Conservation (phyloP, 371 early-diverging fungal genomes). For the Mortierella polycephala region DNA sequence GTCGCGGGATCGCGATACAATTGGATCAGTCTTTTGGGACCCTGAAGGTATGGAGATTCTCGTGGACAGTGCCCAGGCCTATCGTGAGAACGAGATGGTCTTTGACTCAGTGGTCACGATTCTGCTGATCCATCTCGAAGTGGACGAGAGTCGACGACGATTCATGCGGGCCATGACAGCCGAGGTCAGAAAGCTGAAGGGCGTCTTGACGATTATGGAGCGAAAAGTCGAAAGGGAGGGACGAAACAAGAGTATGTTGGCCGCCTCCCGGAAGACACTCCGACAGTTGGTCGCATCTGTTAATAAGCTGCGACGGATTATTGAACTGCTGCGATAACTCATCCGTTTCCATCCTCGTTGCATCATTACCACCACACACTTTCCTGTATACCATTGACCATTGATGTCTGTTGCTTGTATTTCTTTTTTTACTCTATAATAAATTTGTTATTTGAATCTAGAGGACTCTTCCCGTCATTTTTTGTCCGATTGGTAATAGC, state of each 20-base stretch:
- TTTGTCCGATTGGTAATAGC: slow-evolving; percentile 66
- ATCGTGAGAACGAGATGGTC: slow-evolving; percentile 54
- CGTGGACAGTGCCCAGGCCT: slow-evolving; percentile 47
- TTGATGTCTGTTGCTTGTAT: not conserved
- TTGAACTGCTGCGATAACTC: slow-evolving; percentile 20
- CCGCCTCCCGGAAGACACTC: slow-evolving; percentile 4
- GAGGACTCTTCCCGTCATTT: slow-evolving; percentile 37
- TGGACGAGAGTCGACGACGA: slow-evolving; percentile 19
- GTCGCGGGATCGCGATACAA: slow-evolving; percentile 42
- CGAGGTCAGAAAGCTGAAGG: slow-evolving; percentile 43
- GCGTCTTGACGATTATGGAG: slow-evolving; percentile 41
- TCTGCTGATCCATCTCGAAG: slow-evolving; percentile 41
- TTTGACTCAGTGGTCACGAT: slow-evolving; percentile 45
- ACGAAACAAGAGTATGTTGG: slow-evolving; percentile 9
- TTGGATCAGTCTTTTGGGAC: slow-evolving; percentile 41
- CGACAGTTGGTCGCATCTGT: slow-evolving; percentile 26
- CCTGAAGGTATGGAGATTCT: slow-evolving; percentile 49
- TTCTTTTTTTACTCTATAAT: not conserved
- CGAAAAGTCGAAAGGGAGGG: slow-evolving; percentile 43
- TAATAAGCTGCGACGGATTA: slow-evolving; percentile 32
- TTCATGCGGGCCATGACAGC: slow-evolving; percentile 23
- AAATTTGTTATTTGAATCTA: not conserved
- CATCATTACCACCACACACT: not conserved
- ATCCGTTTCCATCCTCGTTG: not conserved
- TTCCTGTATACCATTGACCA: too few relatives aligned